Percentiles rank a stretch among this genome's conserved stretches.
phyloP scores from a whole-genome alignment of 331 rosid genomes.

The Malus hybrid region DNA sequence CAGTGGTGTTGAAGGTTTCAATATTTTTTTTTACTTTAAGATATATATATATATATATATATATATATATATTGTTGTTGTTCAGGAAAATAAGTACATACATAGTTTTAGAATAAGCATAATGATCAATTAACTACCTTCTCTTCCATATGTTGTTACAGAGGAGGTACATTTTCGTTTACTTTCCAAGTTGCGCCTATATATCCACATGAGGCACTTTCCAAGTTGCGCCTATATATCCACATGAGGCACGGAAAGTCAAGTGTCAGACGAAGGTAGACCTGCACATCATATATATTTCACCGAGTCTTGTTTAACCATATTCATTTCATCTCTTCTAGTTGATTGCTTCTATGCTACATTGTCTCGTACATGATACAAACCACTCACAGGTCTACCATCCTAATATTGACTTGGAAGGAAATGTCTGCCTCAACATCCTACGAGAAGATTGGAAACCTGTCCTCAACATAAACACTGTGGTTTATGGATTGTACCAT shows the following conservation, averaged over 20 bases:
- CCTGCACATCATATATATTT: not conserved
- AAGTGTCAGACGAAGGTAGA: conserved; percentile 97
- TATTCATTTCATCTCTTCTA: not conserved
- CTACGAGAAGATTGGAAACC: conserved; percentile 98
- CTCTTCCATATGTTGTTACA: conserved; percentile 28
- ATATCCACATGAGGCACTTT: conserved; percentile 98
- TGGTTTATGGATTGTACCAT: conserved; percentile 83
- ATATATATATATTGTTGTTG: too few relatives aligned
- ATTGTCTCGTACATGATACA: not conserved
- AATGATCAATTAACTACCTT: not conserved
- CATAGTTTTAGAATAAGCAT: not conserved
- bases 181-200: conserved; percentile 81
- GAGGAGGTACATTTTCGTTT: conserved; percentile 83
- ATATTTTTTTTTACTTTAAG: not conserved
- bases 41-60: too few relatives aligned
- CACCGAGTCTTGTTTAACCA: not conserved
- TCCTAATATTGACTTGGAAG: conserved; percentile 97
- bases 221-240: conserved; percentile 84
- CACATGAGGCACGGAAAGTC: conserved; percentile 95
- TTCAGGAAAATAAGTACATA: not conserved
- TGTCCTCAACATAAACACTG: conserved; percentile 76
- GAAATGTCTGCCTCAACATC: conserved; percentile 91
- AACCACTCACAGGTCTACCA: conserved; percentile 59
- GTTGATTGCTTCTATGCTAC: not conserved
- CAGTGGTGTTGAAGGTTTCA: not conserved